phyloP scores from a whole-genome alignment of 1,284 basidiomycete species.

The Cutaneotrichosporon sp. region DNA sequence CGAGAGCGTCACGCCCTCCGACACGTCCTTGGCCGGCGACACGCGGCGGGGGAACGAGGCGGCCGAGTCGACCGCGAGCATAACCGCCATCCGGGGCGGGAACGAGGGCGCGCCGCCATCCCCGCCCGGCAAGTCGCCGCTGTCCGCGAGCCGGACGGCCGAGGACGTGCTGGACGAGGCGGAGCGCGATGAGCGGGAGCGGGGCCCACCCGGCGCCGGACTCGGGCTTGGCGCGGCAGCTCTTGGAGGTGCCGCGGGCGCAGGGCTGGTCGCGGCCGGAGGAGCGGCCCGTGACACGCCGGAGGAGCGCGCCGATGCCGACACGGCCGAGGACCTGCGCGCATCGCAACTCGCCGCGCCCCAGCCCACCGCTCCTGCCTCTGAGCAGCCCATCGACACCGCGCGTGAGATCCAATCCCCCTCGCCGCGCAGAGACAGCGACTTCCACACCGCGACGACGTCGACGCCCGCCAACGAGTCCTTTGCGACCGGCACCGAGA shows the following conservation, averaged over 20 bases:
- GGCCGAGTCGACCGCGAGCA: conserved; percentile 35
- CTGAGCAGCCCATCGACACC: no score
- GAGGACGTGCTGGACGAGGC: neutral
- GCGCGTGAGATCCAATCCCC: neutral
- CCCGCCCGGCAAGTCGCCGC: neutral
- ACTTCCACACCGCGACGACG: neutral
- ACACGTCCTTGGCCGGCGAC: neutral
- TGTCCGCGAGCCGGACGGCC: neutral
- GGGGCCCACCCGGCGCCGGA: no score
- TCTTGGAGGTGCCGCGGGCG: neutral
- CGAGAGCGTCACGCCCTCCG: neutral
- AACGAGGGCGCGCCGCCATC: conserved; percentile 31
- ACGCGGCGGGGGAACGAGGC: conserved; percentile 37
- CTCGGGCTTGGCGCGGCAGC: no score
- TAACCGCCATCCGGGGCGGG: conserved; percentile 48
- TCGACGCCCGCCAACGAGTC: neutral
- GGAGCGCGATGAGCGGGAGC: neutral
- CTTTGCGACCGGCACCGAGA: neutral
- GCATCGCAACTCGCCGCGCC: neutral
- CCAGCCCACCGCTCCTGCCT: no score
- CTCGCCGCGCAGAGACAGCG: neutral
- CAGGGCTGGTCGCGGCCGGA: neutral
- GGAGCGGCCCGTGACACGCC: neutral
- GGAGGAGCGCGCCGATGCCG: neutral
- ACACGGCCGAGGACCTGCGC: neutral